Conservation (phyloP, 2,329 filamentous ascomycete species). For the Microsporum ferrugineum region DNA sequence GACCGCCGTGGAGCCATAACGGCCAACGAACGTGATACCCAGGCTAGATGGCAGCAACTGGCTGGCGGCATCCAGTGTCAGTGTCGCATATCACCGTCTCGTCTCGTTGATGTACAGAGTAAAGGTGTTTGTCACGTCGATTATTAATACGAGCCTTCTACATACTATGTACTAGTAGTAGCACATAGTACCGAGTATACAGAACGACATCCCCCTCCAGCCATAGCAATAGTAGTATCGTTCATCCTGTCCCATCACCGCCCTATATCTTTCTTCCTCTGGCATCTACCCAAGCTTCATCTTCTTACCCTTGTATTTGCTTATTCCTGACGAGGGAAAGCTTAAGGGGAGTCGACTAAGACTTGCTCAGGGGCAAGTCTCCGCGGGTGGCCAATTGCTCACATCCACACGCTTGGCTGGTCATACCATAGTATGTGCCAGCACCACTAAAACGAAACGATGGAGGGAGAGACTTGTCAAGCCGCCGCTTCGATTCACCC, state of each 20-base stretch:
- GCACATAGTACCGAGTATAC: too few relatives aligned
- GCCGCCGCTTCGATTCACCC: not conserved
- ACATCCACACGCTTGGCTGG: too few relatives aligned
- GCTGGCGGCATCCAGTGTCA: not conserved
- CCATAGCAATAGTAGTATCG: too few relatives aligned
- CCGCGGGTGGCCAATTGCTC: not conserved
- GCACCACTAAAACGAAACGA: not conserved
- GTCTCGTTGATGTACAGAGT: too few relatives aligned
- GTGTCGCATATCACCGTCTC: not conserved
- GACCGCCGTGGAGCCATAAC: conserved; percentile 45
- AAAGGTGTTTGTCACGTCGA: not conserved
- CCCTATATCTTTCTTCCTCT: too few relatives aligned
- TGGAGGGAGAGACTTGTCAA: not conserved
- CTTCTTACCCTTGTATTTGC: too few relatives aligned
- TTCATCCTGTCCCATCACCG: too few relatives aligned
- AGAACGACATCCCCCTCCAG: too few relatives aligned
- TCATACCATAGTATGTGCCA: not conserved
- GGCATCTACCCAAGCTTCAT: too few relatives aligned
- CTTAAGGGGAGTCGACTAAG: too few relatives aligned
- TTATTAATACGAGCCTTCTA: not conserved
- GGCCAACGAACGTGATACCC: conserved; percentile 2
- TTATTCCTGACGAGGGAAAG: too few relatives aligned
- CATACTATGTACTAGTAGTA: not conserved
- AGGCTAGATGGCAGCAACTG: not conserved
- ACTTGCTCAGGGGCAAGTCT: not conserved